Conservation (phyloP, 305 asterid genomes). For the Ruellia speciosa region DNA sequence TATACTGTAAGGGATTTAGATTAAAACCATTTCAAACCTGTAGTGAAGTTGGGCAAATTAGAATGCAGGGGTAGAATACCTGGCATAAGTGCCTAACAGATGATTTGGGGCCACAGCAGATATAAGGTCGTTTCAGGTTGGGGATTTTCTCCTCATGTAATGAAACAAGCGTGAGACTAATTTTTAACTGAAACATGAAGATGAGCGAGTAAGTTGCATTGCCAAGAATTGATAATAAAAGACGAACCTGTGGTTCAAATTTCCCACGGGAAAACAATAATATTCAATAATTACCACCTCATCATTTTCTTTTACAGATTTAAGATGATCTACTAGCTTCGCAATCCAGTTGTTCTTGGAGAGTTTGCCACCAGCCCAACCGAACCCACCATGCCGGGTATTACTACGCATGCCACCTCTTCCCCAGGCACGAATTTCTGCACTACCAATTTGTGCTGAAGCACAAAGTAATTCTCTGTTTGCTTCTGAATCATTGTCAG, state of each 20-base stretch:
- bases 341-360: slow-evolving; percentile 53
- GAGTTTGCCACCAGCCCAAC: slow-evolving; percentile 48
- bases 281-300: slow-evolving; percentile 34
- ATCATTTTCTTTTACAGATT: slow-evolving; percentile 44
- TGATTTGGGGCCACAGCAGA: slow-evolving; percentile 60
- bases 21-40: slow-evolving; percentile 20
- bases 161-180: slow-evolving; percentile 65
- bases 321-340: slow-evolving; percentile 64
- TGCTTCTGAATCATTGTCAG: slow-evolving; percentile 59
- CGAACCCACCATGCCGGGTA: slow-evolving; percentile 53
- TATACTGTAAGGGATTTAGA: slow-evolving; percentile 51
- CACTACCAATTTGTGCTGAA: background rate
- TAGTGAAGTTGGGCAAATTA: slow-evolving; percentile 21
- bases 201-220: slow-evolving; percentile 12
- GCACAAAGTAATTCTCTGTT: slow-evolving; percentile 39
- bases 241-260: background rate
- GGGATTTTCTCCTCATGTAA: slow-evolving; percentile 65
- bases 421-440: slow-evolving; percentile 52
- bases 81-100: slow-evolving; percentile 61
- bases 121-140: slow-evolving; percentile 69
- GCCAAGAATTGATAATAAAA: background rate
- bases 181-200: slow-evolving; percentile 42
- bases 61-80: slow-evolving; percentile 26
- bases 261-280: slow-evolving; percentile 13
- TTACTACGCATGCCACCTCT: slow-evolving; percentile 82